These are phyloP conservation scores for Eucalyptus melliodora DNA, from an alignment of 345 rosid genomes.

Conservation along the genomic window DNA sequence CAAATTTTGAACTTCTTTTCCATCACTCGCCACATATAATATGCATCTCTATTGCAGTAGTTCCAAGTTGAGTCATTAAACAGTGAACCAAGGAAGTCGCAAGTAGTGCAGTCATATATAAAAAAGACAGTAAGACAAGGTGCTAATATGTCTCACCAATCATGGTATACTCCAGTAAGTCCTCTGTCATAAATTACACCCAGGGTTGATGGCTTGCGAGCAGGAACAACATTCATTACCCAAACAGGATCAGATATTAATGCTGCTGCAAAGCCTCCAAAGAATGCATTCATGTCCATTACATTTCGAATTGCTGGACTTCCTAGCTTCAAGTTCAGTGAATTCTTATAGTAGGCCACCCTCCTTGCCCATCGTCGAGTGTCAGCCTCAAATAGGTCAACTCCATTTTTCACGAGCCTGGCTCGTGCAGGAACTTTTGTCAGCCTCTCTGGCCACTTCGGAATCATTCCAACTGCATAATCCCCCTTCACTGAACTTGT, in stretches of 20 bases:
- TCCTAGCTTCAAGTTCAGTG: conserved; percentile 59
- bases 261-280: conserved; percentile 94
- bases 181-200: conserved; percentile 79
- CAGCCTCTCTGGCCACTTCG: conserved; percentile 83
- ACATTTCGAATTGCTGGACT: conserved; percentile 66
- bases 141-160: conserved; percentile 1
- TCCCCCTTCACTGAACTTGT: conserved; percentile 47
- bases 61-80: not conserved
- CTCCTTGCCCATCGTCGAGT: conserved; percentile 84
- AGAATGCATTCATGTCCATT: conserved; percentile 95
- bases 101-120: not conserved
- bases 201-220: conserved; percentile 68
- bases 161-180: conserved; percentile 65
- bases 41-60: not conserved
- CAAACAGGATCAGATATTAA: conserved; percentile 71
- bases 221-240: conserved; percentile 95
- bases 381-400: conserved; percentile 88
- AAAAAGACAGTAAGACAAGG: not conserved
- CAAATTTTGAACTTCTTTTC: not conserved
- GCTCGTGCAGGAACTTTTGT: conserved; percentile 65
- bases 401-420: conserved; percentile 59
- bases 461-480: conserved; percentile 54
- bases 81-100: not conserved
- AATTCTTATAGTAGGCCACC: conserved; percentile 67
- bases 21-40: not conserved